Evolutionary conservation across 257 asterid species (phyloP), one percentile per base, ranked within the genome.

Genomic region (Solanum pimpinellifolium): DNA sequence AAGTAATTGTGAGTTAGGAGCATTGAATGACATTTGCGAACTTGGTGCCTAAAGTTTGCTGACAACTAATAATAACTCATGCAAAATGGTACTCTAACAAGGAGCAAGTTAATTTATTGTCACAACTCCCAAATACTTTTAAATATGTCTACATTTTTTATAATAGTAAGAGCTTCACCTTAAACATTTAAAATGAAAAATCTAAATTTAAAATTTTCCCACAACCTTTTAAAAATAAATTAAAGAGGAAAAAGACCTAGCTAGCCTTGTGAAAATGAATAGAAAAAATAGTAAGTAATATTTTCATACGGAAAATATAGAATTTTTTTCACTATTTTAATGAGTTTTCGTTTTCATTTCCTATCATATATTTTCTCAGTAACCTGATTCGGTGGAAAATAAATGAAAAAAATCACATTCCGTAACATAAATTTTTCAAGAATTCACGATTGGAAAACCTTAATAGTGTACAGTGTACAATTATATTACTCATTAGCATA

Each of bases 271-370:
- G 23, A 49, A 15, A 16, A 16, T 52, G 23, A 6, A 6, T 16
- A 52, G 60, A 52, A 52, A 16, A 52, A 52, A 52, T 49, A 49
- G 9, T 6, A 52, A 16, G 60, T 52, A 49, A 15, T 49, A 49
- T 49, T 15, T 56, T 6, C n/a, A 18, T 18, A 18, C 4, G 11
- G 11, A 7, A 18, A 18, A 56, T 18, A 2, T 9, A 18, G 65
- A 4, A 56, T 0, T 7, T 56, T 56, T 3, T 7, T 7, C 1
- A 23, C 14, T 0, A 1, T 59, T 59, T 59, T 2, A 21, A 0
- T 23, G 27, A 23, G 27, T 25, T 25, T 25, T 25, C 27, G 0
- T 52, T 39, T 1, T 1, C 15, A 2, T 13, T 47, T 23, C 5
- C 14, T 2, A 0, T 0, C 27, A 10, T 23, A 10, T 23, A 3